Base-by-base conservation (phyloP, 2,329 filamentous ascomycete genomes). In the Fusarium ramigenum region DNA sequence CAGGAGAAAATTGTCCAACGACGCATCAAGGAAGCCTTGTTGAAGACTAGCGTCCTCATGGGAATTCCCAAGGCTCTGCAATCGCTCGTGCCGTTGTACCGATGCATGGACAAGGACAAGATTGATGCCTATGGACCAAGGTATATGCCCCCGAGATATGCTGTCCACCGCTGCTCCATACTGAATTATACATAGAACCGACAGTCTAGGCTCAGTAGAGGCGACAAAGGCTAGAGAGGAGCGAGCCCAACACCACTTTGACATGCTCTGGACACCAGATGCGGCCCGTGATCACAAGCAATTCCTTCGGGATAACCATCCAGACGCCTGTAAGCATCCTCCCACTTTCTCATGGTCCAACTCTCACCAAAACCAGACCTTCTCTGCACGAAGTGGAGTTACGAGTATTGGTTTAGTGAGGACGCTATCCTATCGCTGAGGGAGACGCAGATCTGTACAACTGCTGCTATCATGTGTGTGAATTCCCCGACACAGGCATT, bases 291-390 rank as follows among this genome's bases (percentile, higher is more conserved):
- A 9, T 1, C 5, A 28, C 7, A 14, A 14, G 43, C 11, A 25
- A 14, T 18, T 12, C 1, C 18, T 28, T 28, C 4, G 4, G 18
- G 23, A 28, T 1, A 46, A 5, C 1, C 12, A 21, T 1, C 3
- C 4, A 28, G 23, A 10, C 8, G 8, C 5, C 0, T 46, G 5
- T 28, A 21, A 5, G 12, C 5, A 36, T 16, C 34, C 12, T 14
- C 32, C 11, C 1, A 14, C 32, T 32, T 2, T 32, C 32, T 14
- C 32, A 2, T 32, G 30, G 11, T 14, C 30, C 11, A 32, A 15
- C 14, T 34, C 12, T 34, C 32, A 34, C 32, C 32, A 34, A 34
- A 32, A 15, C 2, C 32, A 34, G 32, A 34, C 12, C 32, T 34
- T 34, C 12, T 34, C 2, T 34, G 12, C 32, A 34, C 32, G 32